These are phyloP conservation scores for Blastocystis sp. DNA, from an alignment of 352 stramenopile species.

Conservation along the genomic window DNA sequence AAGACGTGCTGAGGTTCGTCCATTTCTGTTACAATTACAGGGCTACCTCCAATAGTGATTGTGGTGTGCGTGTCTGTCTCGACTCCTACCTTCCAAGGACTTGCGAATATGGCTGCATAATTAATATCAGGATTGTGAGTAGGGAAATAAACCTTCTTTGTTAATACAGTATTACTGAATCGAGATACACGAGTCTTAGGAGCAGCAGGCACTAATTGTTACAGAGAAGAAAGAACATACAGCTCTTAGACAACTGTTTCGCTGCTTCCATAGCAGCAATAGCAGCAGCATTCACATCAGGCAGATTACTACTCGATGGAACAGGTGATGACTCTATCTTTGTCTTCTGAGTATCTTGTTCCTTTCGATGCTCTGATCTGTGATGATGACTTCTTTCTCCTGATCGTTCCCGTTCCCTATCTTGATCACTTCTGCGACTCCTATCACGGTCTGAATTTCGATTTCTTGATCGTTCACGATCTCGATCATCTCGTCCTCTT, in stretches of 20 bases:
- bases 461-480: background rate
- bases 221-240: background rate
- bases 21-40: constrained; percentile 40
- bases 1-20: constrained; percentile 48
- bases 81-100: constrained; percentile 23
- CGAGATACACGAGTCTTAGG: constrained; percentile 31
- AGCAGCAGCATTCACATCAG: constrained; percentile 16
- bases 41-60: constrained; percentile 8
- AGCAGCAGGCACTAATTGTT: background rate
- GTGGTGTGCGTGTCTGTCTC: constrained; percentile 57
- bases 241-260: constrained; percentile 11
- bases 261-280: constrained; percentile 52
- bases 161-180: constrained; percentile 41
- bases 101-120: constrained; percentile 36
- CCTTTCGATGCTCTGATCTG: background rate
- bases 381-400: constrained; percentile 19
- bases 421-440: background rate
- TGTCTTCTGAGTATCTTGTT: background rate
- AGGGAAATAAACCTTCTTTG: constrained; percentile 55
- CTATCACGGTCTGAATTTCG: background rate
- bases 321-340: background rate
- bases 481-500: background rate
- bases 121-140: constrained; percentile 29
- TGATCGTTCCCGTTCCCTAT: background rate
- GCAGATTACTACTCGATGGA: background rate